Evolutionary conservation across 2,329 filamentous ascomycete genomes (phyloP).

Genomic region (Endothia cerciana): DNA sequence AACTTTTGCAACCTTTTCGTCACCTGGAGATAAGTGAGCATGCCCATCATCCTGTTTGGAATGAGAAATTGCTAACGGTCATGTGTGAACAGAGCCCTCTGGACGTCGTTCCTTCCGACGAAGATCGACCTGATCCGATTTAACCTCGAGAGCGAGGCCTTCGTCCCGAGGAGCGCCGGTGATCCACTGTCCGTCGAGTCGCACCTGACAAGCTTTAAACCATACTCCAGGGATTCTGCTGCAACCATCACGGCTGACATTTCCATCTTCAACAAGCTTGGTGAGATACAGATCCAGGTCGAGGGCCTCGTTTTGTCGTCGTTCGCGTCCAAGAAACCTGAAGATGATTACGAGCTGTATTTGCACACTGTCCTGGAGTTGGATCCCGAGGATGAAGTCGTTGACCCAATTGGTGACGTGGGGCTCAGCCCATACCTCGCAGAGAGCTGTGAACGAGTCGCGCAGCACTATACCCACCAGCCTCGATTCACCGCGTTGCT

Average conservation of each 20-base stretch:
- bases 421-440: conserved; percentile 29
- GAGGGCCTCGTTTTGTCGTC: conserved; percentile 41
- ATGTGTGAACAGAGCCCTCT: conserved; percentile 39
- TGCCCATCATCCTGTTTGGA: neutral
- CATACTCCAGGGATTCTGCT: conserved; percentile 31
- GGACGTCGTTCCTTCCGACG: conserved; percentile 47
- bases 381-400: conserved; percentile 46
- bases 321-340: conserved; percentile 36
- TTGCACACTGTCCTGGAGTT: conserved; percentile 42
- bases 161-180: conserved; percentile 6
- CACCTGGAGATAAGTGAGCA: conserved; percentile 44
- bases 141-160: conserved; percentile 37
- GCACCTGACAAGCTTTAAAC: conserved; percentile 36
- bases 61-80: too few relatives aligned
- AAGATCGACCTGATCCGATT: conserved; percentile 42
- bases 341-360: conserved; percentile 42
- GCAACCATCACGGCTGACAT: conserved; percentile 44
- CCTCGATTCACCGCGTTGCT: neutral
- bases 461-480: conserved; percentile 35
- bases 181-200: conserved; percentile 38
- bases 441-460: conserved; percentile 44
- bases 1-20: conserved; percentile 46
- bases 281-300: conserved; percentile 40
- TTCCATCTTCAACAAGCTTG: conserved; percentile 38
- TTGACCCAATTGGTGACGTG: conserved; percentile 25